A percentile compares a stretch with the other conserved stretches of the same genome.
Evolutionary conservation across 2,329 filamentous ascomycete species (phyloP).

Genomic region (Hypoxylon sp.): DNA sequence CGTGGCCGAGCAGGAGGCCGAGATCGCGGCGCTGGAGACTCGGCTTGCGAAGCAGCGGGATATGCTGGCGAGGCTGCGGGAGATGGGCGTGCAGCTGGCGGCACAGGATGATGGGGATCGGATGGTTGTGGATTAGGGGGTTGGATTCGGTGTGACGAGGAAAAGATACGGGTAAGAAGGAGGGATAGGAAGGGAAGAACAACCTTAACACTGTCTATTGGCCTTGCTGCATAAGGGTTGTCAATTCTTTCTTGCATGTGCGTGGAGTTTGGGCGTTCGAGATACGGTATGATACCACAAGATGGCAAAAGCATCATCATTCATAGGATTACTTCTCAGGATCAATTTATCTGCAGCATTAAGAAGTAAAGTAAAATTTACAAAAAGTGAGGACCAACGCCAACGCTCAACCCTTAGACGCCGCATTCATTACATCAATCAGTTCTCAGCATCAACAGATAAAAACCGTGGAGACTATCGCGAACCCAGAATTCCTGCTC

Average conservation of each 20-base stretch:
- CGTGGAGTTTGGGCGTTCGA: constrained; percentile 21
- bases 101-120: constrained; percentile 44
- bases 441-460: background rate
- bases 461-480: constrained; percentile 5
- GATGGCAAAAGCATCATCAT: constrained; percentile 2
- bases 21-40: constrained; percentile 72
- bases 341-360: constrained; percentile 5
- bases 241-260: background rate
- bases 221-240: background rate
- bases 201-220: too few species aligned
- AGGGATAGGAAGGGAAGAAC: too few species aligned
- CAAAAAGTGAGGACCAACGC: constrained; percentile 9
- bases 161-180: background rate
- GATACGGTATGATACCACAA: constrained; percentile 22
- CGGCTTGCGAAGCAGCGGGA: constrained; percentile 69
- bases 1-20: constrained; percentile 73
- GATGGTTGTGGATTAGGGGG: constrained; percentile 23
- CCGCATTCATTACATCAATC: constrained; percentile 2
- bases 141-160: background rate
- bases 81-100: constrained; percentile 56
- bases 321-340: background rate
- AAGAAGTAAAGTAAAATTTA: background rate
- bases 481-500: constrained; percentile 52
- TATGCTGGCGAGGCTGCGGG: constrained; percentile 63
- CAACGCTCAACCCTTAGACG: constrained; percentile 10